Base-by-base conservation (phyloP, 495 filamentous ascomycete genomes). In the Melanomma pulvis-pyrius region DNA sequence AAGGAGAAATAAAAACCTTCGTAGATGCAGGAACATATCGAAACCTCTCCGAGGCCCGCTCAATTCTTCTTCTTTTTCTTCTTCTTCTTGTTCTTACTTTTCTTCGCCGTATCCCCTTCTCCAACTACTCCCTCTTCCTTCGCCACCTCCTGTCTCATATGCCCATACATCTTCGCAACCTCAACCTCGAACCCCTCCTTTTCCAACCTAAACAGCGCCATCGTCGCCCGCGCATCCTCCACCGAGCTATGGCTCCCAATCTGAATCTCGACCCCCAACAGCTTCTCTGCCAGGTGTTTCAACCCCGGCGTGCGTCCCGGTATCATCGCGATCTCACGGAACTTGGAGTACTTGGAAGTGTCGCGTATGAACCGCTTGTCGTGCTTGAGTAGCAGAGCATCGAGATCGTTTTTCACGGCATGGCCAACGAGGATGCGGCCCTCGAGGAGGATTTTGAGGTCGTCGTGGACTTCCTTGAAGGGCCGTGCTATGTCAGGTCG, bases 201-300 rank as follows among this genome's bases (percentile, higher is more conserved):
- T 67, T 90, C 86, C 52, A 84, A 82, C 65, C 89, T 80, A 72
- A 96, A 97, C 49, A 98, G 77, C 49, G 90, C 79, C 92, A 98
- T 97, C 6, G 91, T 86, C 26, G 89, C 92, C 70, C 91, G 78
- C 1, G 94, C 93, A 82, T 98, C 94, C 79, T 97, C 92, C 49
- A 97, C 82, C 77, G 83, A 90, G 63, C 75, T 87, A 79, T 91
- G 89, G 53, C 83, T 81, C 11, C 92, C 92, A 2, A 74, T 79
- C 73, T 97, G 93, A 51, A 98, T 96, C 58, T 92, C 90, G 24
- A 96, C 75, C 0, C 91, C 92, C 24, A 97, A 75, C 26, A 96
- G 78, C 75, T 93, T 87, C 68, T 84, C 83, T 12, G 90, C 91
- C 65, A 98, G 75, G 60, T 86, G 83, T 73, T 87, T 87, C 72